Evolutionary conservation across 2,329 filamentous ascomycete species (phyloP), one percentile per base, ranked within the genome.

Genomic region (Penicillium sp.): DNA sequence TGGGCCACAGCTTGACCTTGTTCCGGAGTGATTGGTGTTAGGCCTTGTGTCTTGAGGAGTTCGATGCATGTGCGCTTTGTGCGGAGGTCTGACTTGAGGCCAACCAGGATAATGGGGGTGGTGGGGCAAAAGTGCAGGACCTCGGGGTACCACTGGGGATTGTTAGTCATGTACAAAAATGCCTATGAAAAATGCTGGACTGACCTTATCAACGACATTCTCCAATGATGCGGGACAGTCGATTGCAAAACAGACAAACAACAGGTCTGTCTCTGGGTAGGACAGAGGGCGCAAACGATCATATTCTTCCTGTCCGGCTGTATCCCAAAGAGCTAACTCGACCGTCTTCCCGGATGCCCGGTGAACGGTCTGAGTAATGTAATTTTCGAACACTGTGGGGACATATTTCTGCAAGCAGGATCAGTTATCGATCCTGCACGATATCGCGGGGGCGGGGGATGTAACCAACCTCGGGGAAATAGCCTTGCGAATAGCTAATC

Each of bases 231-330:
- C 97, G 35, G 95, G 95, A 76, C 95, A 99, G 78, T 99, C 95
- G 71, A 99, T 97, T 63, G 95, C 95, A 76, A 99, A 99, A 82
- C 95, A 99, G 66, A 99, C 95, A 75, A 99, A 98, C 58, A 99
- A 88, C 33, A 99, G 84, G 75, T 99, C 95, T 13, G 95, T 99
- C 79, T 99, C 95, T 3, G 95, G 95, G 78, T 99, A 99, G 45
- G 93, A 98, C 50, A 99, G 86, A 46, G 95, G 95, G 66, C 95
- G 88, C 73, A 99, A 82, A 68, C 95, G 88, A 81, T 99, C 95
- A 75, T 99, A 99, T 79, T 98, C 95, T 77, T 99, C 95, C 78
- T 99, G 95, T 39, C 95, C 95, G 68, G 95, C 95, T 27, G 95
- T 99, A 78, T 99, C 95, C 95, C 95, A 99, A 52, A 99, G 84